Percentiles rank a stretch among this genome's conserved stretches.
Conservation (phyloP, 1,284 basidiomycete genomes). For the Pascua sp. region DNA sequence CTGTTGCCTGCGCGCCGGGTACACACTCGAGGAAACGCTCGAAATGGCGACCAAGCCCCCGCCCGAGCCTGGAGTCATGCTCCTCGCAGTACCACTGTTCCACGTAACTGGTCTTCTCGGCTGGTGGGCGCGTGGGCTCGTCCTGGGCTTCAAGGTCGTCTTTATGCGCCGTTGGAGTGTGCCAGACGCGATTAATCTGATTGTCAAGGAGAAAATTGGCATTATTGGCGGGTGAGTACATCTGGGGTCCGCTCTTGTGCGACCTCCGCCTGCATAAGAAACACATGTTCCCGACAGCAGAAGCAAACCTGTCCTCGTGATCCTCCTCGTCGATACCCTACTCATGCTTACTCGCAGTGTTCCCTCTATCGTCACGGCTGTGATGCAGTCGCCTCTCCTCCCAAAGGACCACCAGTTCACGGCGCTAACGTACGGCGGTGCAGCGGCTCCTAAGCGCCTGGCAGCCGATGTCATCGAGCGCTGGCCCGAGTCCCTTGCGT, state of each 20-base stretch:
- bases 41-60: not conserved
- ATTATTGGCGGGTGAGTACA: conserved; percentile 37
- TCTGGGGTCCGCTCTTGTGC: too few species aligned
- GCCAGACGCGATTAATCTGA: conserved; percentile 29
- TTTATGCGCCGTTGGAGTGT: conserved; percentile 37
- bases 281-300: too few species aligned
- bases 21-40: conserved; percentile 11
- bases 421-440: conserved; percentile 43
- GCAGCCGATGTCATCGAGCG: conserved; percentile 25
- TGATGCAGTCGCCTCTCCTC: conserved; percentile 34
- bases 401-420: conserved; percentile 20
- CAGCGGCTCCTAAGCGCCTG: conserved; percentile 37
- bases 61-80: conserved; percentile 19
- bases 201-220: conserved; percentile 28
- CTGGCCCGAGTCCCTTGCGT: conserved; percentile 29
- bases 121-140: conserved; percentile 47
- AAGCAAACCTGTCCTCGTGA: too few species aligned
- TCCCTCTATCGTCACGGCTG: conserved; percentile 34
- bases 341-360: conserved; percentile 27
- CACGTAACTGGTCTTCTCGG: conserved; percentile 45
- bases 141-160: conserved; percentile 36
- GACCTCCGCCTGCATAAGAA: too few species aligned
- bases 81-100: conserved; percentile 38
- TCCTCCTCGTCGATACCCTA: too few species aligned
- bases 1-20: too few species aligned